Evolutionary conservation across 345 rosid genomes (phyloP).

Genomic region (Populus euphratica): DNA sequence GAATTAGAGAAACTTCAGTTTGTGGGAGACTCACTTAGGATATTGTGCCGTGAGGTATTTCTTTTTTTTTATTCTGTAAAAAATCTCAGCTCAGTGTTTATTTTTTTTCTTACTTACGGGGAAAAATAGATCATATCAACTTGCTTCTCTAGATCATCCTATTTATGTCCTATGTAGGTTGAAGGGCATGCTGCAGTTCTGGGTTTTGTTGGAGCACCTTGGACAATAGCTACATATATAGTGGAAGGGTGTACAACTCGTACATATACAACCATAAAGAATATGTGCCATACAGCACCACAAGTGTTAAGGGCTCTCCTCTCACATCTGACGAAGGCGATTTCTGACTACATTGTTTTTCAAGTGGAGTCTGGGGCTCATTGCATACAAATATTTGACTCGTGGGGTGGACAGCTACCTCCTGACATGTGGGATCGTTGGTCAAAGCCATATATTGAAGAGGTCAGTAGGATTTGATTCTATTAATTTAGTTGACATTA

Average conservation of each 20-base stretch:
- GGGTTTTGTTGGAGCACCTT: slow-evolving; percentile 93
- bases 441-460: slow-evolving; percentile 81
- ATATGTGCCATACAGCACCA: slow-evolving; percentile 86
- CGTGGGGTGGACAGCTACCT: slow-evolving; percentile 97
- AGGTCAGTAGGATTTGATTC: slow-evolving; percentile 41
- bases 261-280: slow-evolving; percentile 73
- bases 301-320: slow-evolving; percentile 68
- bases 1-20: slow-evolving; percentile 67
- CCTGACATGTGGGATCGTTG: slow-evolving; percentile 86
- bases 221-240: slow-evolving; percentile 91
- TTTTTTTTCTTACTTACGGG: neutral
- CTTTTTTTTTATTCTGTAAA: slow-evolving; percentile 10
- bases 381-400: slow-evolving; percentile 91
- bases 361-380: slow-evolving; percentile 93
- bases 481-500: neutral
- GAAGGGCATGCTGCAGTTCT: slow-evolving; percentile 71
- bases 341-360: slow-evolving; percentile 67
- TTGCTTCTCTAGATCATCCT: slow-evolving; percentile 2
- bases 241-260: slow-evolving; percentile 90
- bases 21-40: slow-evolving; percentile 75
- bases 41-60: slow-evolving; percentile 69
- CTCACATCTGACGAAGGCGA: slow-evolving; percentile 71
- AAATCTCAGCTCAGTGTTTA: neutral
- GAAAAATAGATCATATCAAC: neutral
- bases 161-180: slow-evolving; percentile 39